phyloP scores from a whole-genome alignment of 345 rosid genomes.

The Eucalyptus microcorys region DNA sequence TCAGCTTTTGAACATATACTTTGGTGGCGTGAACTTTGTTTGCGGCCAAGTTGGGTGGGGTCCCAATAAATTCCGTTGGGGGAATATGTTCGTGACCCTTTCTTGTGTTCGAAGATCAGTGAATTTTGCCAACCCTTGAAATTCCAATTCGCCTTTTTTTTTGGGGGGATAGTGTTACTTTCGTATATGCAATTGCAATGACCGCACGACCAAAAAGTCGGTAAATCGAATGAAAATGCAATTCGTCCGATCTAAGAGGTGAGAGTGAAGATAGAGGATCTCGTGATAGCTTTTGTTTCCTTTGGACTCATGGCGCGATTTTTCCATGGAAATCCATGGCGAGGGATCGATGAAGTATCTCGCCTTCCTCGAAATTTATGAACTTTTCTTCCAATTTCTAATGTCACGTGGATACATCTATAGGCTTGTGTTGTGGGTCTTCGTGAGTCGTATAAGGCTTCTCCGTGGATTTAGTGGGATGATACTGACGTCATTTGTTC shows the following conservation, averaged over 20 bases:
- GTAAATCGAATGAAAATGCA: background rate
- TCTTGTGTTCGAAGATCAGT: background rate
- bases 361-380: background rate
- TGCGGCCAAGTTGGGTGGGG: background rate
- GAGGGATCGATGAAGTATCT: background rate
- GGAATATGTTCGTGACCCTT: background rate
- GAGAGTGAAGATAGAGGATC: background rate
- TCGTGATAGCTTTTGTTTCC: background rate
- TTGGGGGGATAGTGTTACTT: background rate
- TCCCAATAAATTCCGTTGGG: background rate
- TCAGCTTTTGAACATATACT: background rate
- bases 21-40: background rate
- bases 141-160: background rate
- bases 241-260: background rate
- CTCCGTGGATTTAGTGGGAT: background rate
- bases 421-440: background rate
- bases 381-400: background rate
- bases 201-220: background rate
- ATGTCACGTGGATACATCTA: background rate
- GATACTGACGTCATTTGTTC: background rate
- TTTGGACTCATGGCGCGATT: background rate
- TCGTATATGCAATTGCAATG: background rate
- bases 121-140: background rate
- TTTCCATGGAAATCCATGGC: background rate
- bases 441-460: background rate